Conservation (phyloP, 306 rosid species). For the Castanospermum australe region DNA sequence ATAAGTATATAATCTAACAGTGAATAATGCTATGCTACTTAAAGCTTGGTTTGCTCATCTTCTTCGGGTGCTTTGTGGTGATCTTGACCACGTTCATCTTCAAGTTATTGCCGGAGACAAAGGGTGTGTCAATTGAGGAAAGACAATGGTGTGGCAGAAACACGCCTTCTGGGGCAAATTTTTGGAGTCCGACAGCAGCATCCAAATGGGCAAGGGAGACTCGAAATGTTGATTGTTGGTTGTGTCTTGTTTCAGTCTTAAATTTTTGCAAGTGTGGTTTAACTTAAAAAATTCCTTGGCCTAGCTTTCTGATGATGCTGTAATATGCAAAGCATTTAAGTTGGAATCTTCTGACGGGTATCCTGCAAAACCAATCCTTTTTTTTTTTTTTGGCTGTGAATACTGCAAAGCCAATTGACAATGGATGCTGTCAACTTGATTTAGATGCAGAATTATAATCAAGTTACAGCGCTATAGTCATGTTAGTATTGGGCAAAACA, state of each 20-base stretch:
- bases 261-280: not conserved
- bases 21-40: constrained; percentile 72
- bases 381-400: no score
- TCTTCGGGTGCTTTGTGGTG: constrained; percentile 56
- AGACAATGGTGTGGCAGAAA: constrained; percentile 52
- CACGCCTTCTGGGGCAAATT: constrained; percentile 65
- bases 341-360: not conserved
- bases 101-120: constrained; percentile 61
- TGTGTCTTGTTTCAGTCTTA: not conserved
- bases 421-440: not conserved
- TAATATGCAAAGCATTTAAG: not conserved
- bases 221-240: constrained; percentile 1
- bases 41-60: constrained; percentile 66
- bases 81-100: constrained; percentile 57
- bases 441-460: not conserved
- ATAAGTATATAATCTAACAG: no score
- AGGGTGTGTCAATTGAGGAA: constrained; percentile 75
- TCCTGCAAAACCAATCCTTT: not conserved
- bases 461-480: not conserved
- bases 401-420: not conserved
- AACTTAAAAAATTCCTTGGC: not conserved
- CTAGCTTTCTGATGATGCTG: not conserved
- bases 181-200: not conserved
- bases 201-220: not conserved
- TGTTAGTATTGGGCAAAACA: not conserved